Evolutionary conservation across 2,329 filamentous ascomycete genomes (phyloP).

Genomic region (Cladosporium austrohemisphaericum): DNA sequence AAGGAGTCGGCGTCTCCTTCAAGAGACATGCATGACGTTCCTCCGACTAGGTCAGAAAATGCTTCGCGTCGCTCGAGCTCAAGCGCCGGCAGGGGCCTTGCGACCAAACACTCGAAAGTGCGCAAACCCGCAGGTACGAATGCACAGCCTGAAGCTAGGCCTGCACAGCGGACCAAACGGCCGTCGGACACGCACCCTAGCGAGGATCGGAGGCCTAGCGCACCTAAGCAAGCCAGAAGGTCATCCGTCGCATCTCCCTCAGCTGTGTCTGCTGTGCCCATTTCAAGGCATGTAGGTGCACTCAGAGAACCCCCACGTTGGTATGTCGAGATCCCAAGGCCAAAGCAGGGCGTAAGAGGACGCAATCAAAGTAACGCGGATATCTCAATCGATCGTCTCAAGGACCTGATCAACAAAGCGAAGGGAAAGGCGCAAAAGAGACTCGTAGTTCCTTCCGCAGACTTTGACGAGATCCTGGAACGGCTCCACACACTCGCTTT

Average conservation of each 20-base stretch:
- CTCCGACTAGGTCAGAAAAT: too few relatives aligned
- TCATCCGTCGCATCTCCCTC: not conserved
- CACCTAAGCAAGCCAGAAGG: not conserved
- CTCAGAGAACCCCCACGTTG: constrained; percentile 2
- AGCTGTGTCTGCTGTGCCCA: too few relatives aligned
- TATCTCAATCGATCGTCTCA: not conserved
- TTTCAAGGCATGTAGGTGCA: not conserved
- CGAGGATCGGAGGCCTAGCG: not conserved
- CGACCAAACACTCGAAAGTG: too few relatives aligned
- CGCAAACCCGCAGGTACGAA: too few relatives aligned
- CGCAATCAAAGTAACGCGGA: not conserved
- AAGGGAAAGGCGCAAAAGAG: not conserved
- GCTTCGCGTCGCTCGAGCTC: too few relatives aligned
- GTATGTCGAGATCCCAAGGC: not conserved
- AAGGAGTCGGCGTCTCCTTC: too few relatives aligned
- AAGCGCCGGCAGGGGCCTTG: too few relatives aligned
- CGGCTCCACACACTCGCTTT: constrained; percentile 40
- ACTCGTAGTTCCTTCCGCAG: not conserved
- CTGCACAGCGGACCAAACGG: not conserved
- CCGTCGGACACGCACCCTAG: not conserved
- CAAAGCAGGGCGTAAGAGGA: not conserved
- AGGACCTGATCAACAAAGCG: not conserved
- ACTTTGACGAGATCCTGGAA: constrained; percentile 34
- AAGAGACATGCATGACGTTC: too few relatives aligned
- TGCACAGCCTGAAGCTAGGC: too few relatives aligned